Conservation (phyloP, 2,329 filamentous ascomycete genomes). For the Phaeosphaeria sp. region DNA sequence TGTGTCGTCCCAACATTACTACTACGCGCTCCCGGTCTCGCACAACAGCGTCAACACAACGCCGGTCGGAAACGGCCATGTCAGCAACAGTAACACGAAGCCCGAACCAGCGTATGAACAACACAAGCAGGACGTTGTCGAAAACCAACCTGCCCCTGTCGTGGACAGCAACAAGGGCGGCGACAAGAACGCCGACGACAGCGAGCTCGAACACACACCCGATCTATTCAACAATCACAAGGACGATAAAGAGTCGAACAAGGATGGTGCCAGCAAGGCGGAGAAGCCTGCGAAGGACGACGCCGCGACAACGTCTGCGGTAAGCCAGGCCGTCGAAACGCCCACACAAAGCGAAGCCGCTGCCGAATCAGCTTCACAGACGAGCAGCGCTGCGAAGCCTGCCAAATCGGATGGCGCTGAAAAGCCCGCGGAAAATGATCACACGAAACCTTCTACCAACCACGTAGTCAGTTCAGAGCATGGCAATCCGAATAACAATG, state of each 20-base stretch:
- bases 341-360: not conserved
- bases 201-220: not conserved
- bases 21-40: not conserved
- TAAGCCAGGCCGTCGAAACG: not conserved
- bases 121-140: not conserved
- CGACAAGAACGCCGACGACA: not conserved
- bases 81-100: not conserved
- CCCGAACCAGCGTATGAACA: not conserved
- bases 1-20: not conserved
- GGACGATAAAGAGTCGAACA: not conserved
- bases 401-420: not conserved
- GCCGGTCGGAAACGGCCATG: not conserved
- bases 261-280: not conserved
- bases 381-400: not conserved
- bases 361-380: not conserved
- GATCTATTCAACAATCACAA: not conserved
- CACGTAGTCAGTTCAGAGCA: not conserved
- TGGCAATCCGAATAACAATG: conserved; percentile 1
- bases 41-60: not conserved
- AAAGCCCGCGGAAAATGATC: not conserved
- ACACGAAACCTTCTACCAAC: not conserved
- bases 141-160: not conserved
- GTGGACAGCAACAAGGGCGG: not conserved
- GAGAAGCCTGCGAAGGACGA: not conserved
- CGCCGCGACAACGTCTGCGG: not conserved